Conservation (phyloP, 78 protist genomes). For the Salpingoeca rosetta region DNA sequence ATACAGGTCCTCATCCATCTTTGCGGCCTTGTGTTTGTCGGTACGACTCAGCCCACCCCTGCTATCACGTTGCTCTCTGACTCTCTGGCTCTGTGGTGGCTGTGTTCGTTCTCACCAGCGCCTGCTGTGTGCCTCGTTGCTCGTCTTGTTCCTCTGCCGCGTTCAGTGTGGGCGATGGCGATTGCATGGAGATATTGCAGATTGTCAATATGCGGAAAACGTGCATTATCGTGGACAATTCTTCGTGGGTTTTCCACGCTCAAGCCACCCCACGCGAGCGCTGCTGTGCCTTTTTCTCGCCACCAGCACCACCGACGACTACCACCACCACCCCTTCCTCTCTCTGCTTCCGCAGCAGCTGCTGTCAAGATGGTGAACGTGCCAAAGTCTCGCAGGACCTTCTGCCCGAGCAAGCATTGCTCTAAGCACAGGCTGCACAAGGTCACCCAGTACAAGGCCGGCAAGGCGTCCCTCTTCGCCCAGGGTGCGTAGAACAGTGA, state of each 20-base stretch:
- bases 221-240: no score
- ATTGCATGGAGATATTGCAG: not conserved
- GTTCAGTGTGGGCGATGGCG: not conserved
- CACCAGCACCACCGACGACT: no score
- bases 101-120: no score
- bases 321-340: no score
- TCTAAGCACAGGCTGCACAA: slow-evolving; percentile 79
- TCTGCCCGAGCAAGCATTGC: slow-evolving; percentile 79
- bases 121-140: no score
- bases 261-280: no score
- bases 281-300: no score
- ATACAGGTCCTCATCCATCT: slow-evolving; percentile 27
- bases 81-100: no score
- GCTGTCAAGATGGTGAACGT: slow-evolving; percentile 63
- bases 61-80: no score
- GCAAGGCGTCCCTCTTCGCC: slow-evolving; percentile 90
- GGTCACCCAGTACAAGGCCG: slow-evolving; percentile 96
- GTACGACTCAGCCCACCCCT: no score
- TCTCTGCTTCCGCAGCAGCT: not conserved
- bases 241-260: no score
- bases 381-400: slow-evolving; percentile 88
- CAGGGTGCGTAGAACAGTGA: slow-evolving; percentile 76
- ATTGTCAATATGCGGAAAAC: not conserved
- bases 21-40: not conserved
- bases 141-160: no score